Evolutionary conservation across 306 rosid species (phyloP), one percentile per base, ranked within the genome.

Genomic region (Prunus armeniaca): DNA sequence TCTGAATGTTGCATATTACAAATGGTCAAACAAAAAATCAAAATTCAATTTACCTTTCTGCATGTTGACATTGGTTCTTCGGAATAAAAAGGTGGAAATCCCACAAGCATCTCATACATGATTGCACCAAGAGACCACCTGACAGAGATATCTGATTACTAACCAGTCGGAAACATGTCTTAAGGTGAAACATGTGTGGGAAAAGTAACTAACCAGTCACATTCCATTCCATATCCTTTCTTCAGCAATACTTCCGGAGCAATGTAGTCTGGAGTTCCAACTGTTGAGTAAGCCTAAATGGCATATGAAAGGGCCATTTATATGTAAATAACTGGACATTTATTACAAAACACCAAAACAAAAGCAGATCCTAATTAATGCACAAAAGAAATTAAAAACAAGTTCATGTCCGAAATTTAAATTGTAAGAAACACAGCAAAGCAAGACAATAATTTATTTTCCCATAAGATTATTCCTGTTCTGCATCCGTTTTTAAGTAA

Each of bases 71-170:
- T 88, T 38, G 97, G 96, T 70, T 93, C 94, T 20, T 93, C 92
- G 22, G 96, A 93, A 80, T 93, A 90, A 80, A 93, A 93, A 22
- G 97, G 97, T 6, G 97, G 97, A 69, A 51, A 93, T 28, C 97
- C 97, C 63, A 93, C 93, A 58, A 93, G 96, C 97, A 93, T 93
- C 84, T 93, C 97, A 58, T 90, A 93, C 97, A 90, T 93, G 70
- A 90, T 93, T 73, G 97, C 96, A 30, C 97, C 97, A n/a, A 93
- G 88, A 82, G 97, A 93, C 97, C 97, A 93, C 97, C 96, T 93
- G 77, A 77, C 52, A 72, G 3, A 57, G 12, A 65, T 47, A 54
- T n/a, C 55, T 47, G 14, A 77, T 83, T 38, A 71, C 52, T 46
- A 12, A 78, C 43, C 43, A 38, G 43, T 38, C 43, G 43, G 43